Evolutionary conservation across 1,139 yeast species (phyloP).

Genomic region (Arxiozyma heterogenica): DNA sequence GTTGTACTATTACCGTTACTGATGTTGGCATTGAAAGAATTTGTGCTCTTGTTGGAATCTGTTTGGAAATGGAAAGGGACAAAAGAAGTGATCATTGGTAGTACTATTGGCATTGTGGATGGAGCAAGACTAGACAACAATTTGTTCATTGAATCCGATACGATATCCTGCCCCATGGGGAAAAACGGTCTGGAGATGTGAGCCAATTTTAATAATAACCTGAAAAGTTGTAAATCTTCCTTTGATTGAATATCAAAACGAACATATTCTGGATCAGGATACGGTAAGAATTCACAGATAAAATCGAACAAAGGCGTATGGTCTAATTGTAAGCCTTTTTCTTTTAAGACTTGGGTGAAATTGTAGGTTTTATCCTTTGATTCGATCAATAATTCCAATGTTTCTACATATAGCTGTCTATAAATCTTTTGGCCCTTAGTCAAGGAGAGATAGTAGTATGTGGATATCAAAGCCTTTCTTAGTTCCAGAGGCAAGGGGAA

Average conservation of each 20-base stretch:
- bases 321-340: constrained; percentile 35
- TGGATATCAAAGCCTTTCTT: constrained; percentile 54
- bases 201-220: constrained; percentile 33
- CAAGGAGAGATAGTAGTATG: constrained; percentile 67
- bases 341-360: constrained; percentile 37
- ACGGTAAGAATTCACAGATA: constrained; percentile 42
- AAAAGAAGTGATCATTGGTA: constrained; percentile 47
- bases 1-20: constrained; percentile 11
- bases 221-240: constrained; percentile 32
- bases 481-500: constrained; percentile 67
- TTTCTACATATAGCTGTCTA: constrained; percentile 53
- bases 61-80: constrained; percentile 37
- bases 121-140: constrained; percentile 40
- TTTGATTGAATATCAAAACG: constrained; percentile 28
- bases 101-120: constrained; percentile 46
- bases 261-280: constrained; percentile 36
- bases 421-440: constrained; percentile 68
- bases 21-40: too few relatives aligned
- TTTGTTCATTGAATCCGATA: constrained; percentile 31
- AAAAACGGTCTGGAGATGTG: constrained; percentile 35
- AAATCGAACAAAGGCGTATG: constrained; percentile 43
- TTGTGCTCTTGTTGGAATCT: not conserved
- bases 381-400: constrained; percentile 46
- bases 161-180: constrained; percentile 24
- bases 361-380: constrained; percentile 33